These are phyloP conservation scores for Curvularia lunata DNA, from an alignment of 2,329 filamentous ascomycete species.

Conservation along the genomic window DNA sequence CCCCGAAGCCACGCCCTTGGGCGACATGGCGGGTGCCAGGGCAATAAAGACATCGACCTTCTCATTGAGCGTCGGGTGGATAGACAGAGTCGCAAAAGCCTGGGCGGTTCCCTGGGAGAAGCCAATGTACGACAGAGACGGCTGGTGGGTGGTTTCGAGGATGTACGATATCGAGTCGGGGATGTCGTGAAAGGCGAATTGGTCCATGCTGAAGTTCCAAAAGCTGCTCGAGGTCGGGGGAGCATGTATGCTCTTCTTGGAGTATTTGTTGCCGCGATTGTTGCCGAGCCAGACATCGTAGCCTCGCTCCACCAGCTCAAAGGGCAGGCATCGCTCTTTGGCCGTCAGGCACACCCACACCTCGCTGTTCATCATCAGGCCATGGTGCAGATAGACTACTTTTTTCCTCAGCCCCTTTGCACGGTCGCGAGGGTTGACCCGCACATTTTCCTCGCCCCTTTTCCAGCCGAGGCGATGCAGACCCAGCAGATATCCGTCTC, in stretches of 20 bases:
- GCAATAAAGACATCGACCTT: constrained; percentile 97
- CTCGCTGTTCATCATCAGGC: constrained; percentile 97
- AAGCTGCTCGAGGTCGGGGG: constrained; percentile 79
- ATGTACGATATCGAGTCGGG: constrained; percentile 94
- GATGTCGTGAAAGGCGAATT: constrained; percentile 97
- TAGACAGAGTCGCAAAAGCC: constrained; percentile 90
- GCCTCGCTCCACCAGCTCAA: constrained; percentile 84
- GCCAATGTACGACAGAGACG: constrained; percentile 90
- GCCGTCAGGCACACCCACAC: constrained; percentile 96
- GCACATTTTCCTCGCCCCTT: constrained; percentile 78
- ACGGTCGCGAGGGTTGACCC: constrained; percentile 73
- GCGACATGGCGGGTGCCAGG: constrained; percentile 94
- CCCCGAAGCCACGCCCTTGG: constrained; percentile 85
- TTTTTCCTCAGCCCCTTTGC: constrained; percentile 70
- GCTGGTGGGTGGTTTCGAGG: constrained; percentile 78
- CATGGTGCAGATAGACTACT: constrained; percentile 93
- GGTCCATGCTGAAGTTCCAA: constrained; percentile 98
- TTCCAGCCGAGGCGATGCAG: constrained; percentile 85
- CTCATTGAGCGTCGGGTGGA: constrained; percentile 89
- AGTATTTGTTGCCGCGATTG: constrained; percentile 98
- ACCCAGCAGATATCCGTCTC: constrained; percentile 90
- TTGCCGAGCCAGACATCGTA: constrained; percentile 99
- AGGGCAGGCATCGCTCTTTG: constrained; percentile 82
- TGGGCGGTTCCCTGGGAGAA: constrained; percentile 98
- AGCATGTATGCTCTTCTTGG: constrained; percentile 83